Evolutionary conservation across 2,329 filamentous ascomycete species (phyloP), one percentile per base, ranked within the genome.

Genomic region (Diplodia sapinea): DNA sequence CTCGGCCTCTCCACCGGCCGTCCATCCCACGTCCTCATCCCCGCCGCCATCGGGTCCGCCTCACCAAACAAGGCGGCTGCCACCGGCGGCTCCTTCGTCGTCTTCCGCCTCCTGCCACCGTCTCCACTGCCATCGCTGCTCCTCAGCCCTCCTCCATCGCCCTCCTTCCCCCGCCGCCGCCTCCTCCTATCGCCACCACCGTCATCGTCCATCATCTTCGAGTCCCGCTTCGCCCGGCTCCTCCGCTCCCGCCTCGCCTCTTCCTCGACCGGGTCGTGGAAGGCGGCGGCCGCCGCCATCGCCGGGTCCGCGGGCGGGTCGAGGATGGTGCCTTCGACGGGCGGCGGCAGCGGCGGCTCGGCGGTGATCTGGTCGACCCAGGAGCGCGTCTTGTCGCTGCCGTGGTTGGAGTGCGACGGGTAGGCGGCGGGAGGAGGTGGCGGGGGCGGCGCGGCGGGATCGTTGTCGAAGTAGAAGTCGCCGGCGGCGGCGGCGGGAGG

Each of bases 281-380:
- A 73, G 65, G 72, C 73, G 17, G 67, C 68, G 31, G 73, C 74
- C 15, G 52, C 55, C 0, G 38, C 65, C 2, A 29, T 47, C 13
- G 43, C 54, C 9, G 26, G 17, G 31, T 40, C 33, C 29, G 77
- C 77, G 1, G 71, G 71, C 3, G 72, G 72, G 64, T 85, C 82
- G 67, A 84, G 74, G 55, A 85, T 82, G 2, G 82, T 84, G 67
- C 80, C 81, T 13, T 75, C 75, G 52, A 79, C 74, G 59, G 82
- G 82, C 1, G 81, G 79, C 3, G 82, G 82, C 5, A 80, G 78
- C 3, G 82, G 82, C 23, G 81, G 81, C 38, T 82, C 80, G 56
- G 80, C 78, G 63, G 77, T 80, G 62, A 85, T 72, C 1, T 76
- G 80, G 68, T 83, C 75, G 9, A 85, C 82, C 82, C 82, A 85